Percentiles rank a stretch among this genome's conserved stretches.
phyloP scores from a whole-genome alignment of 768 basidiomycete species.

The Xerocomellus amylosporus region DNA sequence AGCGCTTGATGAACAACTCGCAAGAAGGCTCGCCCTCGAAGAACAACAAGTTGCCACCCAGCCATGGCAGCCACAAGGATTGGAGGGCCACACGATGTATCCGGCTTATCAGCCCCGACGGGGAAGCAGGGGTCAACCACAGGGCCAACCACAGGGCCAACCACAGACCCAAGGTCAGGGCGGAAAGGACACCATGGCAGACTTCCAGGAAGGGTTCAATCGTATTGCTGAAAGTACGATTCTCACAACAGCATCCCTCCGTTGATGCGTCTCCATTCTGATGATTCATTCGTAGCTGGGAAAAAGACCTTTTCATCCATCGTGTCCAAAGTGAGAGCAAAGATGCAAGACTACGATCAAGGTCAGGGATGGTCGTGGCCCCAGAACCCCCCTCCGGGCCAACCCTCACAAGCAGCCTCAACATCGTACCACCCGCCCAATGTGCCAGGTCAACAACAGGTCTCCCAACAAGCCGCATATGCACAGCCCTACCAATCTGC shows the following conservation, averaged over 20 bases:
- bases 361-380: conserved; percentile 22
- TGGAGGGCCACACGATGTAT: conserved; percentile 12
- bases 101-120: conserved; percentile 27
- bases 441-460: background rate
- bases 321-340: conserved; percentile 76
- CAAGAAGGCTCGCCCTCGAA: conserved; percentile 67
- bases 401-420: background rate
- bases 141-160: too few species aligned
- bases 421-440: background rate
- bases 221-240: conserved; percentile 76
- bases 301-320: conserved; percentile 75
- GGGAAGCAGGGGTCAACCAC: conserved; percentile 2
- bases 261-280: background rate
- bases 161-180: conserved; percentile 17
- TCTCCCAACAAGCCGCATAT: conserved; percentile 1
- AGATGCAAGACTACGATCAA: conserved; percentile 79
- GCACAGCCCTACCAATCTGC: conserved; percentile 1
- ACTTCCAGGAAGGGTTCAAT: conserved; percentile 71
- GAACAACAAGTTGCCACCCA: conserved; percentile 38
- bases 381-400: conserved; percentile 5
- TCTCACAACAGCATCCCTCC: background rate
- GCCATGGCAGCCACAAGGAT: conserved; percentile 16
- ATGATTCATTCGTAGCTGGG: conserved; percentile 45
- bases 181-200: conserved; percentile 53
- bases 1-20: conserved; percentile 77